Conservation (phyloP, 1,139 yeast species). For the Zygoascus hellenicus region DNA sequence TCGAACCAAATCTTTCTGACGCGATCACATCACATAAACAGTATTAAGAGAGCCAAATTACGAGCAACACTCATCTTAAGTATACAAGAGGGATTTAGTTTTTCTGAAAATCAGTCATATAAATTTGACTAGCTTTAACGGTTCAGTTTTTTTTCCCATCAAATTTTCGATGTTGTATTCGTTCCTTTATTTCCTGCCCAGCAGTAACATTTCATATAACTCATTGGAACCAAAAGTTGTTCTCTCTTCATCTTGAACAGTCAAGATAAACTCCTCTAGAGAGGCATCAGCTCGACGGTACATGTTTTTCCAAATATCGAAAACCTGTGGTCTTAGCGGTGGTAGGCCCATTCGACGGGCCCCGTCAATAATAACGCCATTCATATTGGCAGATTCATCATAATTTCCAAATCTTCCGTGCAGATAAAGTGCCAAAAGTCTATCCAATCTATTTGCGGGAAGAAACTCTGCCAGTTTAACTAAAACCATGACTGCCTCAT, state of each 20-base stretch:
- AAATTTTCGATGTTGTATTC: too few species aligned
- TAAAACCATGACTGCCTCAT: constrained; percentile 19
- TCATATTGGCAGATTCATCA: constrained; percentile 14
- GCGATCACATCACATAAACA: too few species aligned
- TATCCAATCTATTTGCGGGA: constrained; percentile 14
- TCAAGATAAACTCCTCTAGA: constrained; percentile 16
- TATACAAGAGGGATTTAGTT: too few species aligned
- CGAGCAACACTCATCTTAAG: too few species aligned
- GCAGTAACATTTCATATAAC: constrained; percentile 17
- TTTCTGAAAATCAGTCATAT: too few species aligned
- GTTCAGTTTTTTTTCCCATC: too few species aligned
- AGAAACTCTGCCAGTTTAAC: constrained; percentile 14
- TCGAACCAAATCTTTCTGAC: too few species aligned
- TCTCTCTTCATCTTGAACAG: constrained; percentile 18
- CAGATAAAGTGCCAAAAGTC: constrained; percentile 17
- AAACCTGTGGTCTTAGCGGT: constrained; percentile 15
- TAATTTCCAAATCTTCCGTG: constrained; percentile 20
- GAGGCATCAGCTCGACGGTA: constrained; percentile 18
- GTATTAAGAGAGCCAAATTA: too few species aligned
- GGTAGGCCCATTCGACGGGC: constrained; percentile 17
- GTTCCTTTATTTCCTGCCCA: not conserved
- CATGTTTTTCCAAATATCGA: constrained; percentile 17
- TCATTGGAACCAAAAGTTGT: constrained; percentile 18
- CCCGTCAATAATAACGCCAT: constrained; percentile 10
- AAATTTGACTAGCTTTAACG: too few species aligned